Evolutionary conservation across 495 filamentous ascomycete genomes (phyloP), one percentile per base, ranked within the genome.

Genomic region (Aspergillus indologenus): DNA sequence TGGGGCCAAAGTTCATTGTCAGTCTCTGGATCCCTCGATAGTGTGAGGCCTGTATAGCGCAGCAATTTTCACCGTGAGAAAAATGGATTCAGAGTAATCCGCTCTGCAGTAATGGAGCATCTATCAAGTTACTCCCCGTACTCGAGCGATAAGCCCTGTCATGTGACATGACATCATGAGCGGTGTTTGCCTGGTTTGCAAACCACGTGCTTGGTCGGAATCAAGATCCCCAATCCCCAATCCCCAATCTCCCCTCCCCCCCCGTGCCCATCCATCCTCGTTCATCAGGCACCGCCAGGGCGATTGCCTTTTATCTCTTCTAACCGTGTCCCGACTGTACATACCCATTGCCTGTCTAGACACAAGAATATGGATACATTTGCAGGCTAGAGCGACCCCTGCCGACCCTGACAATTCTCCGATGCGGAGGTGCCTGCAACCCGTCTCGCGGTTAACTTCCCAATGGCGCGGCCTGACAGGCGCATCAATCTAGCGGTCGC

Each of bases 401-500:
- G 15, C 54, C 34, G 47, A 29, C 47, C 19, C 24, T 45, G n/a
- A 23, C 26, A n/a, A 34, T 45, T 46, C 43, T 49, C 51, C 54
- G 48, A 61, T 67, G 65, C 59, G 53, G 65, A 60, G 45, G 47
- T 50, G 49, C 46, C 42, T 46, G 21, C 43, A 49, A 52, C 24
- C 54, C 63, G 26, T 51, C 61, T 49, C 29, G 50, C 40, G 50
- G 26, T 63, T 24, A 46, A 59, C 23, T 22, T 60, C 55, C n/a
- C 58, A 54, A 69, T 70, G 67, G 69, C 71, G 56, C 46, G 59
- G 46, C 67, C 78, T 58, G 71, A 77, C 43, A 79, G 74, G 64
- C 72, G 77, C 56, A 71, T 72, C 45, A 86, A 83, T 68, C 58
- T 80, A 45, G 80, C 73, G 63, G 74, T 78, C 42, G 83, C 85